phyloP scores from a whole-genome alignment of 1,284 basidiomycete genomes.

The Sphagnurus paluster region DNA sequence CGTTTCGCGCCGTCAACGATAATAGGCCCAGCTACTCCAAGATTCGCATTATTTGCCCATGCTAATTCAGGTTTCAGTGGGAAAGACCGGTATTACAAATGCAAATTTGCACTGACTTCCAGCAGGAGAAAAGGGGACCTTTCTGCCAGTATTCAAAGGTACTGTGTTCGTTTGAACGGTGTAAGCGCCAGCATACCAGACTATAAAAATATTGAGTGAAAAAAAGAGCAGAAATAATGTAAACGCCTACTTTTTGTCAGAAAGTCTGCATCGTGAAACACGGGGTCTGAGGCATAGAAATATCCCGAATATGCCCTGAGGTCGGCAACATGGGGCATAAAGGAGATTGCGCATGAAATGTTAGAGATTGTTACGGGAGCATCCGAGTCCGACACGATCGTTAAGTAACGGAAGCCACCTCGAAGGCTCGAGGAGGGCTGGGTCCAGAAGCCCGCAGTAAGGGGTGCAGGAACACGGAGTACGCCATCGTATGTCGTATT shows the following conservation, averaged over 20 bases:
- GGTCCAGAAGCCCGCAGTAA: slow-evolving; percentile 44
- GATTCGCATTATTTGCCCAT: slow-evolving; percentile 58
- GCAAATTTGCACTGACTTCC: slow-evolving; percentile 30
- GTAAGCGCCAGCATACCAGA: slow-evolving; percentile 52
- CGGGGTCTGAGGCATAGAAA: slow-evolving; percentile 50
- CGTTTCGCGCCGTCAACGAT: slow-evolving; percentile 66
- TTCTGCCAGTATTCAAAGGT: slow-evolving; percentile 51
- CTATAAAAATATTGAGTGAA: slow-evolving; percentile 24
- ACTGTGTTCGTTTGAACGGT: slow-evolving; percentile 49
- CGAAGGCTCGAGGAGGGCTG: slow-evolving; percentile 46
- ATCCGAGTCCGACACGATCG: slow-evolving; percentile 42
- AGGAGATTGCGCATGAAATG: slow-evolving; percentile 53
- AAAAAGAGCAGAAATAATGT: neutral
- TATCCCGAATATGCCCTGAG: slow-evolving; percentile 55
- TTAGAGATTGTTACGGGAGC: slow-evolving; percentile 45
- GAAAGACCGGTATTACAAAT: neutral
- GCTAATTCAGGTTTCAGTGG: slow-evolving; percentile 27
- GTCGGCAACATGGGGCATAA: slow-evolving; percentile 54
- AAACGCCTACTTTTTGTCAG: slow-evolving; percentile 47
- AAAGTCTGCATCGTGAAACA: slow-evolving; percentile 48
- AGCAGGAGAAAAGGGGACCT: slow-evolving; percentile 43
- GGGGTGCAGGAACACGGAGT: slow-evolving; percentile 37
- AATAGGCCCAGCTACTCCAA: slow-evolving; percentile 59
- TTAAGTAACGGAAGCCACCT: slow-evolving; percentile 60
- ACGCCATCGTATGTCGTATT: slow-evolving; percentile 51